Percentiles rank a stretch among this genome's conserved stretches.
phyloP scores from a whole-genome alignment of 805 yeast species.

The Ogataea chonburiensis region DNA sequence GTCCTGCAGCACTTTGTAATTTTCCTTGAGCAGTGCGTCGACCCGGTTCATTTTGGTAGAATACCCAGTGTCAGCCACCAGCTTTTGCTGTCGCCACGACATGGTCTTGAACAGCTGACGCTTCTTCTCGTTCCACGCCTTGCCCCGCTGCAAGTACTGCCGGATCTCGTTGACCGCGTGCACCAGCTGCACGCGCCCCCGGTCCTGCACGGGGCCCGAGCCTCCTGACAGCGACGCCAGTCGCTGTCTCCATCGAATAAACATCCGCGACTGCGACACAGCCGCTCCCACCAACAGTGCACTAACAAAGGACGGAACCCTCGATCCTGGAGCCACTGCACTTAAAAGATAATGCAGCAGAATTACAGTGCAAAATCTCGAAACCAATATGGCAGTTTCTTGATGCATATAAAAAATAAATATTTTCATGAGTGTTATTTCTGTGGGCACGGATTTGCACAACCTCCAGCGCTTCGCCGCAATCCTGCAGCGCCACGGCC shows the following conservation, averaged over 20 bases:
- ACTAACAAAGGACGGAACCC: constrained; percentile 25
- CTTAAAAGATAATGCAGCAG: constrained; percentile 24
- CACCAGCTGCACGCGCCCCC: constrained; percentile 30
- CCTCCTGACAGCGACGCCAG: constrained; percentile 6
- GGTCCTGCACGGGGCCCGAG: constrained; percentile 9
- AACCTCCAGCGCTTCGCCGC: constrained; percentile 43
- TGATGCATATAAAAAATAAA: constrained; percentile 1
- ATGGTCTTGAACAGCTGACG: constrained; percentile 44
- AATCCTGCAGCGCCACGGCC: constrained; percentile 38
- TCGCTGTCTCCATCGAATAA: constrained; percentile 16
- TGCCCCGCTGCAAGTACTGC: constrained; percentile 40
- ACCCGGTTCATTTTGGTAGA: constrained; percentile 47
- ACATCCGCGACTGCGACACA: constrained; percentile 27
- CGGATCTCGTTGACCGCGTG: constrained; percentile 48
- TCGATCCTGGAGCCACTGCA: constrained; percentile 20
- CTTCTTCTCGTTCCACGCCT: constrained; percentile 45
- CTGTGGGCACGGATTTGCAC: constrained; percentile 54
- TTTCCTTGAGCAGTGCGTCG: constrained; percentile 46
- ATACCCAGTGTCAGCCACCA: constrained; percentile 55
- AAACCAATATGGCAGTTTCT: constrained; percentile 26
- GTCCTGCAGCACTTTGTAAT: constrained; percentile 45
- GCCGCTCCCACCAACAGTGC: constrained; percentile 33
- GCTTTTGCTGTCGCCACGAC: constrained; percentile 55
- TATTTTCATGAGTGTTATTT: constrained; percentile 8
- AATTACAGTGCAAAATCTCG: constrained; percentile 30